These are phyloP conservation scores for Colletotrichum australisinense DNA, from an alignment of 2,329 filamentous ascomycete species.

Conservation along the genomic window DNA sequence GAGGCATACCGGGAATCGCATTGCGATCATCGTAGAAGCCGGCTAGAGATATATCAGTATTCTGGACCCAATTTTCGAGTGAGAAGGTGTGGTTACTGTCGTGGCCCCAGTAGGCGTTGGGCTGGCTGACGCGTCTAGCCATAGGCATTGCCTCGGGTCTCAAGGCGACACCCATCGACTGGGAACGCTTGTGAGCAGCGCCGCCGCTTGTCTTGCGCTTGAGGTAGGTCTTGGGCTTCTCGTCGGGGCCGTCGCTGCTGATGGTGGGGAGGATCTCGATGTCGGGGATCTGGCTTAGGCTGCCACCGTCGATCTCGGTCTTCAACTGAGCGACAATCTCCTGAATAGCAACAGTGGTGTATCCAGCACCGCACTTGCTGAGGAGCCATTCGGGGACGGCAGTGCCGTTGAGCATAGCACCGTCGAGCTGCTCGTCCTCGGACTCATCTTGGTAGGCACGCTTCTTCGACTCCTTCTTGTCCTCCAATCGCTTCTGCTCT, in stretches of 20 bases:
- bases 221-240: conserved; percentile 40
- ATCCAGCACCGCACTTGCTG: conserved; percentile 56
- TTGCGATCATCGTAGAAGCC: conserved; percentile 39
- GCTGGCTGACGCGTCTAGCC: conserved; percentile 43
- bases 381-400: conserved; percentile 63
- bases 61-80: conserved; percentile 44
- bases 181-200: conserved; percentile 46
- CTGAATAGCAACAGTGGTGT: conserved; percentile 59
- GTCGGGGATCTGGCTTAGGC: conserved; percentile 62
- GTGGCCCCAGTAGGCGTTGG: conserved; percentile 36
- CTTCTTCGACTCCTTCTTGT: conserved; percentile 49
- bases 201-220: conserved; percentile 42
- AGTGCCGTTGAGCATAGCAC: conserved; percentile 48
- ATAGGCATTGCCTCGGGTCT: conserved; percentile 39
- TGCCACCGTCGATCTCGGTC: conserved; percentile 54
- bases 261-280: conserved; percentile 70
- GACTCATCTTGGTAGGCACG: conserved; percentile 40
- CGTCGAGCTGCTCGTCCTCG: conserved; percentile 46
- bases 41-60: conserved; percentile 36
- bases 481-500: conserved; percentile 68
- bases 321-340: conserved; percentile 59
- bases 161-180: conserved; percentile 46
- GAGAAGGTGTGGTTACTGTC: conserved; percentile 37
- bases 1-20: conserved; percentile 35
- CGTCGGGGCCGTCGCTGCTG: conserved; percentile 47